Conservation (phyloP, 805 yeast genomes). For the Pichia gijzeniarum region DNA sequence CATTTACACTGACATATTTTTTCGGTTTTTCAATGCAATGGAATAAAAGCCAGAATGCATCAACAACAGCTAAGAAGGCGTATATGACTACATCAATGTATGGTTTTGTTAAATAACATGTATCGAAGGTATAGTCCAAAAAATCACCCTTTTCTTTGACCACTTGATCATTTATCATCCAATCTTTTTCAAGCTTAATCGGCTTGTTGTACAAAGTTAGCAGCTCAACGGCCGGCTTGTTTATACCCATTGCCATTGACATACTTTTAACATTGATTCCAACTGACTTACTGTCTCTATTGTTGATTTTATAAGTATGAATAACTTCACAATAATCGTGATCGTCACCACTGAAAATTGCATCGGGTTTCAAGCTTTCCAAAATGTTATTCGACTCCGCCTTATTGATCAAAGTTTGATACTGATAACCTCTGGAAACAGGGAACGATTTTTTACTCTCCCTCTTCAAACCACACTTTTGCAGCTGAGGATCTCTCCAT, state of each 20-base stretch:
- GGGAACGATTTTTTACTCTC: constrained; percentile 67
- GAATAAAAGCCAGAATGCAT: constrained; percentile 12
- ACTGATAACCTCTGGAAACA: constrained; percentile 69
- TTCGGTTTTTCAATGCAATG: constrained; percentile 2
- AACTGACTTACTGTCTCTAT: constrained; percentile 2
- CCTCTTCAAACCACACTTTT: constrained; percentile 67
- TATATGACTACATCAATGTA: constrained; percentile 36
- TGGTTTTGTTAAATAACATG: constrained; percentile 43
- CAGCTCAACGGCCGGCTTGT: constrained; percentile 32
- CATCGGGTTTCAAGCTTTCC: constrained; percentile 50
- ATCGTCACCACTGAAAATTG: constrained; percentile 89
- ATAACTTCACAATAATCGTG: constrained; percentile 86
- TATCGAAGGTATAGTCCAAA: constrained; percentile 30
- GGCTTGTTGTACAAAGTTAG: constrained; percentile 18
- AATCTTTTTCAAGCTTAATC: constrained; percentile 14
- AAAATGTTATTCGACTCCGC: constrained; percentile 54
- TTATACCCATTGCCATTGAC: constrained; percentile 84
- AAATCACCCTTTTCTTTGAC: constrained; percentile 31
- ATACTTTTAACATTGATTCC: constrained; percentile 59
- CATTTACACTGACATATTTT: constrained; percentile 1
- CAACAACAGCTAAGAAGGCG: constrained; percentile 30
- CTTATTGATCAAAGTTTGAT: constrained; percentile 75
- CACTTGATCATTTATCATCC: constrained; percentile 21
- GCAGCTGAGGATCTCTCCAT: constrained; percentile 51
- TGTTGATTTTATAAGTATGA: constrained; percentile 35